Evolutionary conservation across 2,329 filamentous ascomycete genomes (phyloP), one percentile per base, ranked within the genome.

Genomic region (Venturia effusa): DNA sequence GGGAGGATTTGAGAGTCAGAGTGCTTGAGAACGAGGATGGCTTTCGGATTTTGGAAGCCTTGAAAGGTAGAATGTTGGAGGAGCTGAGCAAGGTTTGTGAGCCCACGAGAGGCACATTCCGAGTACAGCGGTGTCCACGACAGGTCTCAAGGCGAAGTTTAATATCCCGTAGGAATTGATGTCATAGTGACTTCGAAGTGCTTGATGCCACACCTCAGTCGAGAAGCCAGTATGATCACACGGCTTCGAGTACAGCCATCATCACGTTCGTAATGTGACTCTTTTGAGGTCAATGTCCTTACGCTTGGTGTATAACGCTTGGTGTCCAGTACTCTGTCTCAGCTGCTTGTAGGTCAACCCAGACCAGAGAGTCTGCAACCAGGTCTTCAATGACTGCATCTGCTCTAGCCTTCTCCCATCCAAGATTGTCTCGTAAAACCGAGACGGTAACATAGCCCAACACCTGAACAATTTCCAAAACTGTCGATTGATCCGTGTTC

Each of bases 301-400:
- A 30, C 7, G 15, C 45, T 24, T 51, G 40, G n/a, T 40, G 51
- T 39, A 63, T 63, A 17, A 63, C 57, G 24, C 61, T 86, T 0
- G 90, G 90, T 65, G 86, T 90, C 94, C 94, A 99, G 71, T 97
- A 99, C 75, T 97, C 92, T 75, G 87, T 92, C 77, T 97, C 93
- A 40, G 81, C 45, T 7, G 30, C 86, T 77, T 97, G 92, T 68
- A 84, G 85, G 75, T 99, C 94, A 6, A 97, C 86, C 94, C 94
- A 99, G 17, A 99, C 84, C 79, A 99, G 84, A 62, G 92, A 91
- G 70, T 95, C 91, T 0, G 88, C 86, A 61, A 97, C 81, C 40
- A 99, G 78, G 74, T 99, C 94, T 67, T 97, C 91, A 61, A 97
- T 83, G 1, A 93, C 92, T 0, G 94, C 96, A 72, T 88, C 83